Percentiles rank a stretch among this genome's conserved stretches.
Evolutionary conservation across 106 monocot species (phyloP).

Genomic region (Apostasia shenzhenica): DNA sequence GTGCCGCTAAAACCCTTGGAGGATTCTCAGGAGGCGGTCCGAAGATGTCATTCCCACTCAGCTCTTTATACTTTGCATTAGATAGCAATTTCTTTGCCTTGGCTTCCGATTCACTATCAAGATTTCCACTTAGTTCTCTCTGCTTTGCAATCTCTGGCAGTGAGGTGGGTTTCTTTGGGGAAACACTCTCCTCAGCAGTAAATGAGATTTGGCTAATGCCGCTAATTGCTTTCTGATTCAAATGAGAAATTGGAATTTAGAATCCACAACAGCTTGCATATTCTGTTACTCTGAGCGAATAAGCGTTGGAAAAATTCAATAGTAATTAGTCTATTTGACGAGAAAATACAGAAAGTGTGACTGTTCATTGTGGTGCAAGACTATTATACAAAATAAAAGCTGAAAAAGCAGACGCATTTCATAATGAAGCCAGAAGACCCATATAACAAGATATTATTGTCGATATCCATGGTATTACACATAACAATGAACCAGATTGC

Average conservation of each 20-base stretch:
- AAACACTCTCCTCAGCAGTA: slow-evolving; percentile 37
- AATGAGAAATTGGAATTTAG: neutral
- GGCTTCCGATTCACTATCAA: slow-evolving; percentile 30
- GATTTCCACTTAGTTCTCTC: slow-evolving; percentile 21
- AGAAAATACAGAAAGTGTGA: no score
- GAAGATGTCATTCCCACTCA: slow-evolving; percentile 52
- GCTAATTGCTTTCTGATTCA: slow-evolving; percentile 28
- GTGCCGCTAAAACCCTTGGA: slow-evolving; percentile 9
- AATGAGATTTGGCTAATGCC: slow-evolving; percentile 53
- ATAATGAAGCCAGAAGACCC: no score
- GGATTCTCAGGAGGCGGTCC: slow-evolving; percentile 47
- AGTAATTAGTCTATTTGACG: no score
- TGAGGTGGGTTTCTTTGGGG: slow-evolving; percentile 39
- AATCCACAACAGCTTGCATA: no score
- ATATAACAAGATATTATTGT: no score
- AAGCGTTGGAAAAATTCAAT: no score
- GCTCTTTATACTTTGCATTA: slow-evolving; percentile 44
- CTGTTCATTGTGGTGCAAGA: no score
- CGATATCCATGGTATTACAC: no score
- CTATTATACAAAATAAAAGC: no score
- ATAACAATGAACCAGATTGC: no score
- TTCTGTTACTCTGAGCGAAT: no score
- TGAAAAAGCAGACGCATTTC: no score
- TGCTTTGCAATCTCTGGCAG: slow-evolving; percentile 47
- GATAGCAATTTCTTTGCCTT: slow-evolving; percentile 30